Evolutionary conservation across 371 early-diverging fungal species (phyloP), one percentile per base, ranked within the genome.

Genomic region (Syncephalastrum contaminatum): DNA sequence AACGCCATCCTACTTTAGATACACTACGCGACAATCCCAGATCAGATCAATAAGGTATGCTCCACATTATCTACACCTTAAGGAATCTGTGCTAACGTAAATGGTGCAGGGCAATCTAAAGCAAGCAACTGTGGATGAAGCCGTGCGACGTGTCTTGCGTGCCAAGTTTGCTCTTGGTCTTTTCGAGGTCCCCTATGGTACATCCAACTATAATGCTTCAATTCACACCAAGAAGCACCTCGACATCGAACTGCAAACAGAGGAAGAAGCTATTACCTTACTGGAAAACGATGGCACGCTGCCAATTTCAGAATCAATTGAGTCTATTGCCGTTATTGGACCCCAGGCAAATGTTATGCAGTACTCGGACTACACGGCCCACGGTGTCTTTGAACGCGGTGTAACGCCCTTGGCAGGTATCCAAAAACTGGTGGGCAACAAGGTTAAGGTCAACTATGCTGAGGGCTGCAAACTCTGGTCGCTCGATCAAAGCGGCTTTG

Each of bases 241-340:
- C 18, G 55, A 53, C 6, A n/a, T 64, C 30, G 55, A 43, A 1
- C 53, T 41, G 14, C 51, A 64, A 41, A 45, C 59, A 15, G 64
- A 64, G 14, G 59, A 58, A 51, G 77, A 48, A 51, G 60, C 73
- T 13, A 60, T 65, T 4, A 63, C 77, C 22, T 62, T 82, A 18
- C 18, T 80, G 22, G 74, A 77, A 59, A 77, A 80, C 52, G 68
- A 62, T 41, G 64, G 56, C n/a, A 49, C 53, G 13, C 57, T 80
- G 20, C 69, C 75, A 27, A 63, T 72, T 0, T 42, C 70, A 1
- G 53, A 51, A 19, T 27, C 50, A 12, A 53, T 51, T 21, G 45
- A 51, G 8, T 62, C 61, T 13, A 54, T 81, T 66, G 77, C 77
- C 16, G 59, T 81, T 14, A 69, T 80, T 53, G 82, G 82, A 5